phyloP scores from a whole-genome alignment of 2,329 filamentous ascomycete genomes.

The Graphilbum sp. region DNA sequence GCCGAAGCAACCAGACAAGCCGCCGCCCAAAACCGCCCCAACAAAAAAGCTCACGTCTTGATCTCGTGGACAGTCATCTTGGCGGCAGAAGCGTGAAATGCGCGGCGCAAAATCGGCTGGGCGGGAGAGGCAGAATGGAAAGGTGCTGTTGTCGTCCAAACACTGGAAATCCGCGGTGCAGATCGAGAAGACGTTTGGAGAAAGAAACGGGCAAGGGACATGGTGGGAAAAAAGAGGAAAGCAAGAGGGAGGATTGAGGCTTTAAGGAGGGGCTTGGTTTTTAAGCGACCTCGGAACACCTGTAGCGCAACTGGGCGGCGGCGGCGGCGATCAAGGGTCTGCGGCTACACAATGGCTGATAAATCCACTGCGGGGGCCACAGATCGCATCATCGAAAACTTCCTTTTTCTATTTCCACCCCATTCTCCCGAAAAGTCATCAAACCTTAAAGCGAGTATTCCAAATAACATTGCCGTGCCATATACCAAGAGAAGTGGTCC shows the following conservation, averaged over 20 bases:
- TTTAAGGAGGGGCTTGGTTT: too few species aligned
- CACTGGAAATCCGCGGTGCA: not conserved
- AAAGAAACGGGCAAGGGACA: not conserved
- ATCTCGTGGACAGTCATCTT: slow-evolving; percentile 7
- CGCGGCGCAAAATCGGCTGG: not conserved
- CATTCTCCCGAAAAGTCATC: too few species aligned
- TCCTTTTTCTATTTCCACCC: too few species aligned
- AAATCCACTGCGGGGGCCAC: too few species aligned
- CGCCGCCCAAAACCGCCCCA: too few species aligned
- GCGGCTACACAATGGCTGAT: too few species aligned
- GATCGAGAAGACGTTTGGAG: not conserved
- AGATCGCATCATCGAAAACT: too few species aligned
- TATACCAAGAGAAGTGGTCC: too few species aligned
- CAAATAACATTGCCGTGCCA: not conserved
- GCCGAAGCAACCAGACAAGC: not conserved
- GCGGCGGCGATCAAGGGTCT: too few species aligned
- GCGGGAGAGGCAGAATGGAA: not conserved
- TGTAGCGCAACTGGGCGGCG: too few species aligned
- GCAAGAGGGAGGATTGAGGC: not conserved
- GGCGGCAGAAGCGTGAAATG: slow-evolving; percentile 7
- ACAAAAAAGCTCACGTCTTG: slow-evolving; percentile 2
- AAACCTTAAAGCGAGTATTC: not conserved
- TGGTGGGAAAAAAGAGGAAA: not conserved
- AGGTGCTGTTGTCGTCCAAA: not conserved
- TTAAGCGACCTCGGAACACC: too few species aligned